Conservation (phyloP, 495 filamentous ascomycete genomes). For the Xylaria grammica region DNA sequence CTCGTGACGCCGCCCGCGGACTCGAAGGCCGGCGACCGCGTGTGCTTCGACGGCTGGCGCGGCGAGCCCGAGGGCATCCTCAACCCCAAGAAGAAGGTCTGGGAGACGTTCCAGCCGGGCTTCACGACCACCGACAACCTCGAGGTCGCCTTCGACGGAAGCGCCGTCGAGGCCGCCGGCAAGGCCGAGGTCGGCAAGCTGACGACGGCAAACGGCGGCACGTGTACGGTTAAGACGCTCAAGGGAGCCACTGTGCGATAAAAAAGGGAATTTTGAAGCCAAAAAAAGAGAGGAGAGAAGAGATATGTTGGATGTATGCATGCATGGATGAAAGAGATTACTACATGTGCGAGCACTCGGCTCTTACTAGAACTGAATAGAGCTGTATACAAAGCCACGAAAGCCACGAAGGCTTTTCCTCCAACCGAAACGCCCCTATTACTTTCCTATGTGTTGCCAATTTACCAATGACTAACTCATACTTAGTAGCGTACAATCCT, state of each 20-base stretch:
- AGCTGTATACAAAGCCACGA: background rate
- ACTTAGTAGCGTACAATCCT: no score
- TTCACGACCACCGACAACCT: constrained; percentile 82
- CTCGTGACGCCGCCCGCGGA: constrained; percentile 85
- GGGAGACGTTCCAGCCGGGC: constrained; percentile 93
- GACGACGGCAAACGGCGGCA: constrained; percentile 69
- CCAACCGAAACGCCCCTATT: no score
- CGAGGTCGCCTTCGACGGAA: constrained; percentile 70
- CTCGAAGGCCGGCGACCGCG: constrained; percentile 78
- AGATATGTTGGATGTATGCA: background rate
- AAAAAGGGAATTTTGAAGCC: constrained; percentile 27
- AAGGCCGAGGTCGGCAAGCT: constrained; percentile 73
- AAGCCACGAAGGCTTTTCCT: background rate
- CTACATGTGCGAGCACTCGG: background rate
- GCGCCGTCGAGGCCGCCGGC: constrained; percentile 53
- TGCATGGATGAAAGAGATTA: no score
- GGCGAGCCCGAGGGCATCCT: constrained; percentile 90
- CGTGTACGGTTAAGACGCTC: constrained; percentile 75
- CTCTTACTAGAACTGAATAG: constrained; percentile 9
- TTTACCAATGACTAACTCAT: constrained; percentile 7
- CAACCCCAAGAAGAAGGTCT: constrained; percentile 99
- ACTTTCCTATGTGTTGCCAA: no score
- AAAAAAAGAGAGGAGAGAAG: constrained; percentile 20
- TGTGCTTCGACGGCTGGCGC: constrained; percentile 92
- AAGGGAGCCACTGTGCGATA: constrained; percentile 74